These are phyloP conservation scores for Globisporangium acanthophoron DNA, from an alignment of 352 stramenopile genomes.

Conservation along the genomic window DNA sequence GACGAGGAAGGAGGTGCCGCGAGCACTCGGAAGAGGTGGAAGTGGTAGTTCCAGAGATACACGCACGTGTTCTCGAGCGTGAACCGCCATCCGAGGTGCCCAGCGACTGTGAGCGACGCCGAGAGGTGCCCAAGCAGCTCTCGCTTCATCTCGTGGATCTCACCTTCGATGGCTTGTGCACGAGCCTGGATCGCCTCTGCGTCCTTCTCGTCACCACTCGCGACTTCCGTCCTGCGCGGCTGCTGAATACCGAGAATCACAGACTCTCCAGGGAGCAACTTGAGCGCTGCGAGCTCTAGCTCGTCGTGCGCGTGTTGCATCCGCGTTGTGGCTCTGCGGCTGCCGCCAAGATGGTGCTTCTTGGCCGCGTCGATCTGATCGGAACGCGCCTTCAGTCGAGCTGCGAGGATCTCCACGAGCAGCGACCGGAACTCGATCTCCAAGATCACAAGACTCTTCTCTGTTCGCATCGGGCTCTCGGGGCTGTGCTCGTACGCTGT, in stretches of 20 bases:
- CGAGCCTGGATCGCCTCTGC: conserved; percentile 4
- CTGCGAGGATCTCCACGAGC: conserved; percentile 41
- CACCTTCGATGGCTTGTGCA: conserved; percentile 9
- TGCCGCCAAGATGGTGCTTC: conserved; percentile 7
- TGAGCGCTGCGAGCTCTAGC: conserved; percentile 16
- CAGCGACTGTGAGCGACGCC: conserved; percentile 23
- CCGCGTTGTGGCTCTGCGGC: neutral
- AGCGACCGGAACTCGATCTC: conserved; percentile 50
- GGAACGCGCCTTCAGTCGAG: conserved; percentile 27
- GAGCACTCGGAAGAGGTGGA: conserved; percentile 71
- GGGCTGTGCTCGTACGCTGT: neutral
- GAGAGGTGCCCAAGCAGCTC: conserved; percentile 39
- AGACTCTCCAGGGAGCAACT: conserved; percentile 16
- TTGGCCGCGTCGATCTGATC: conserved; percentile 11
- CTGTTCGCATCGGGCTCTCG: conserved; percentile 10
- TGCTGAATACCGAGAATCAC: conserved; percentile 35
- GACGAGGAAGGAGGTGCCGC: neutral
- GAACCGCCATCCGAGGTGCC: conserved; percentile 47
- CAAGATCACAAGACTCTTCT: conserved; percentile 48
- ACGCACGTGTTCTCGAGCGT: conserved; percentile 79
- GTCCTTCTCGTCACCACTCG: neutral
- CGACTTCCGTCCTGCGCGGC: neutral
- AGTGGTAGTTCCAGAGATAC: conserved; percentile 91
- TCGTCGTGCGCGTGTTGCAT: conserved; percentile 3
- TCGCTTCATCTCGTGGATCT: conserved; percentile 33